phyloP scores from a whole-genome alignment of 139 green algal genomes.

The Dunaliella primolecta region DNA sequence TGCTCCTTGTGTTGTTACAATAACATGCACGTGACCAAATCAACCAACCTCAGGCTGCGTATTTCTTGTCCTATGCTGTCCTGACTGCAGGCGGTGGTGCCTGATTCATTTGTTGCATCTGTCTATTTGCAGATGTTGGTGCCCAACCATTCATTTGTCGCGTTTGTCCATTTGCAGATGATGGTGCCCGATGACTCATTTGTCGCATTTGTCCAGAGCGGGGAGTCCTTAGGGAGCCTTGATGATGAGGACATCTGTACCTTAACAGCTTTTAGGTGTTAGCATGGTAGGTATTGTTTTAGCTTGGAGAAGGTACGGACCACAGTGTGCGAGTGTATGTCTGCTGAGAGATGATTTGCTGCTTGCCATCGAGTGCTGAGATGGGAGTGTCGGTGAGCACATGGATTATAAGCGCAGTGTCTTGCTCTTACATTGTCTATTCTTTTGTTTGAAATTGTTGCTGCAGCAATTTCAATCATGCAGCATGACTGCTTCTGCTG shows the following conservation, averaged over 20 bases:
- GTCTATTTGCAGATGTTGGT: no score
- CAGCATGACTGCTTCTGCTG: no score
- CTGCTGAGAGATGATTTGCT: no score
- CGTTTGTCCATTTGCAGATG: slow-evolving; percentile 47
- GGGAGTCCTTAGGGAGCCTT: slow-evolving; percentile 32
- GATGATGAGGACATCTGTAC: slow-evolving; percentile 41
- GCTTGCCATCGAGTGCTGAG: no score
- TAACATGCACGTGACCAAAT: no score
- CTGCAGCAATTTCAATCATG: neutral
- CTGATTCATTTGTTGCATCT: neutral
- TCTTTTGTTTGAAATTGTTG: neutral
- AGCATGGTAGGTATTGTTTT: neutral
- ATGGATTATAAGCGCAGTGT: no score
- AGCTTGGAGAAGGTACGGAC: neutral
- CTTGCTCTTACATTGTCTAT: neutral
- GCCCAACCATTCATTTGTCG: slow-evolving; percentile 6
- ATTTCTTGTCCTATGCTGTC: no score
- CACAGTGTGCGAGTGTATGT: neutral
- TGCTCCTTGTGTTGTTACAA: no score
- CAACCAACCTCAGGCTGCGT: no score
- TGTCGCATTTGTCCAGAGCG: slow-evolving; percentile 71
- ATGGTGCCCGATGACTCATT: slow-evolving; percentile 89
- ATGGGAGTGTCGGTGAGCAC: no score
- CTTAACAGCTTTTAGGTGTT: slow-evolving; percentile 1
- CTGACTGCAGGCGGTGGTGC: no score